Evolutionary conservation across 768 basidiomycete species (phyloP).

Genomic region (Goffeauzyma gilvescens): DNA sequence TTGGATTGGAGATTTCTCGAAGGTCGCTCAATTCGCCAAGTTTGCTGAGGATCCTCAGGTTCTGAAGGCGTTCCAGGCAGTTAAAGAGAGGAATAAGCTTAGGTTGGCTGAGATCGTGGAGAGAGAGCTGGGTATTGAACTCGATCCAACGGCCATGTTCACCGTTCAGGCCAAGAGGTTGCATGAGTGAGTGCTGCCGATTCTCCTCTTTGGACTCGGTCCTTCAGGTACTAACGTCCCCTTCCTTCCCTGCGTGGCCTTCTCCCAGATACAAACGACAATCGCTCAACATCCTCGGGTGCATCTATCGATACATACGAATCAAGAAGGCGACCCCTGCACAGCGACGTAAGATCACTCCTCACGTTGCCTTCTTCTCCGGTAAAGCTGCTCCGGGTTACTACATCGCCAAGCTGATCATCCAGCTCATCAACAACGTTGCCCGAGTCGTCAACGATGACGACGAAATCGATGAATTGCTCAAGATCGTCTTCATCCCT

Average conservation of each 20-base stretch:
- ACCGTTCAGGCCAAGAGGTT: conserved; percentile 45
- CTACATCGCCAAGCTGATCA: conserved; percentile 63
- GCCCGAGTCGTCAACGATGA: conserved; percentile 61
- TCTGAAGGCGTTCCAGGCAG: conserved; percentile 57
- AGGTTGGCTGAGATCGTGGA: conserved; percentile 60
- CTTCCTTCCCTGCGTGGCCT: no score
- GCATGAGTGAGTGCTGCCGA: conserved; percentile 75
- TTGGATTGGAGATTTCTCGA: conserved; percentile 60
- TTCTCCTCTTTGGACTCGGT: no score
- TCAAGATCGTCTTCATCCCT: conserved; percentile 83
- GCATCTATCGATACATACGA: conserved; percentile 51
- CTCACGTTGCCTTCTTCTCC: conserved; percentile 77
- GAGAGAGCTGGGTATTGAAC: conserved; percentile 46
- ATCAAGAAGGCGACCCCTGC: conserved; percentile 60
- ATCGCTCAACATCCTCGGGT: conserved; percentile 64
- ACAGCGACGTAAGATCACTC: conserved; percentile 63
- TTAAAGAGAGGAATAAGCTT: conserved; percentile 82
- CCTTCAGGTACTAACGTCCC: no score
- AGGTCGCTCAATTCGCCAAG: conserved; percentile 58
- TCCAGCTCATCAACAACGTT: conserved; percentile 83
- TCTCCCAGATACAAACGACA: conserved; percentile 49
- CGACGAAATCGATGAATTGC: conserved; percentile 60
- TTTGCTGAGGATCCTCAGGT: conserved; percentile 55
- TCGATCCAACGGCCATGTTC: conserved; percentile 36
- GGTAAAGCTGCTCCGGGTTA: conserved; percentile 92